Conservation (phyloP, 768 basidiomycete species). For the Tricholoma bakamatsutake region DNA sequence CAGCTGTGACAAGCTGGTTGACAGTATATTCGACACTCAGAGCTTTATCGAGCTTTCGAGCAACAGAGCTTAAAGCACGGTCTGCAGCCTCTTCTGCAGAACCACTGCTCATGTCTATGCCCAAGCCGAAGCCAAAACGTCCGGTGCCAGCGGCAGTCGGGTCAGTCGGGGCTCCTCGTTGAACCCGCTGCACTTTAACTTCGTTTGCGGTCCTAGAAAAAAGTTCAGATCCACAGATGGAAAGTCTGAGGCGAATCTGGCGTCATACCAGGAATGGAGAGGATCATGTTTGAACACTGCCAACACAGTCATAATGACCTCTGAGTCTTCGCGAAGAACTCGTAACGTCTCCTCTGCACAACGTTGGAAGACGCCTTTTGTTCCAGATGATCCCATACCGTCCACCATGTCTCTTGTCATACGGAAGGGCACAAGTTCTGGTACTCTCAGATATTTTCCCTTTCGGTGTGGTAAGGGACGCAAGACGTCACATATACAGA, state of each 20-base stretch:
- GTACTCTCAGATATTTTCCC: slow-evolving; percentile 75
- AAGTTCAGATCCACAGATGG: background rate
- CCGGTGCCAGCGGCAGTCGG: slow-evolving; percentile 18
- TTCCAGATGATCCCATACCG: slow-evolving; percentile 85
- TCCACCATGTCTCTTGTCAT: slow-evolving; percentile 93
- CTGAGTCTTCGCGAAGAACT: slow-evolving; percentile 79
- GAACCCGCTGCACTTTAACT: slow-evolving; percentile 62
- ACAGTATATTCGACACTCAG: slow-evolving; percentile 92
- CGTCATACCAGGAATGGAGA: slow-evolving; percentile 77
- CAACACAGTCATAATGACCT: slow-evolving; percentile 88
- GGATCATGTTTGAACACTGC: slow-evolving; percentile 98
- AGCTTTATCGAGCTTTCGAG: slow-evolving; percentile 75
- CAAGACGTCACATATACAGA: background rate
- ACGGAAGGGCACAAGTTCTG: slow-evolving; percentile 92
- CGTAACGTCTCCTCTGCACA: slow-evolving; percentile 94
- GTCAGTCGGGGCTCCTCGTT: slow-evolving; percentile 32
- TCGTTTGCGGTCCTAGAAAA: slow-evolving; percentile 68
- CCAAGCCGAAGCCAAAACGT: slow-evolving; percentile 38
- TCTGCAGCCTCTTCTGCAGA: slow-evolving; percentile 84
- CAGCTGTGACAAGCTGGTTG: slow-evolving; percentile 87
- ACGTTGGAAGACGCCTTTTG: slow-evolving; percentile 90
- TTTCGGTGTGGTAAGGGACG: slow-evolving; percentile 25
- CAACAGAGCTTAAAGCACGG: slow-evolving; percentile 75
- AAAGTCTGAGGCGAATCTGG: background rate
- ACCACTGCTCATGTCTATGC: slow-evolving; percentile 58